Percentiles rank a stretch among this genome's conserved stretches.
phyloP scores from a whole-genome alignment of 2,329 filamentous ascomycete genomes.

The Fusarium sp. region DNA sequence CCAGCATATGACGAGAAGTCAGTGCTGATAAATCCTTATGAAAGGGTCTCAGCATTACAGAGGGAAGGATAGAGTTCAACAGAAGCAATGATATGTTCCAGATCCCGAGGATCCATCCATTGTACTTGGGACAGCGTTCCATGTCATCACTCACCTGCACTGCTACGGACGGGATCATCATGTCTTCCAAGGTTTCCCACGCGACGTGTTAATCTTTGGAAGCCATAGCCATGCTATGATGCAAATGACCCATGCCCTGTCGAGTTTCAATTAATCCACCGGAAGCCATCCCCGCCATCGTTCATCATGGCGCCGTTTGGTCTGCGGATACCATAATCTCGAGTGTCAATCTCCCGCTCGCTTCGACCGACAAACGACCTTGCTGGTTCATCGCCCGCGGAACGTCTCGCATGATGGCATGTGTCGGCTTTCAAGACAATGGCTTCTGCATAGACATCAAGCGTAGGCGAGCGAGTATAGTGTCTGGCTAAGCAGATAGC shows the following conservation, averaged over 20 bases:
- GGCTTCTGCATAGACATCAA: not conserved
- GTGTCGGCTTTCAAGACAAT: not conserved
- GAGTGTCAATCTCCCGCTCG: slow-evolving; percentile 37
- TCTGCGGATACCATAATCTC: slow-evolving; percentile 32
- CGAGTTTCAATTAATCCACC: slow-evolving; percentile 20
- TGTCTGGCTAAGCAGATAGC: not conserved
- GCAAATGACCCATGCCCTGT: slow-evolving; percentile 24
- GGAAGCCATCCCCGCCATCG: slow-evolving; percentile 35
- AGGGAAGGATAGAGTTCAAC: not conserved
- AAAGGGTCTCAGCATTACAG: not conserved
- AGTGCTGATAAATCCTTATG: not conserved
- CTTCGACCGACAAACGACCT: slow-evolving; percentile 4
- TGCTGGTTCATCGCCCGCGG: not conserved
- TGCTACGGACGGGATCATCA: not conserved
- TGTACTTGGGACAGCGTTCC: not conserved
- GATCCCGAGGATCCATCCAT: not conserved
- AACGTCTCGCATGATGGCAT: not conserved
- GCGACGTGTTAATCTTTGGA: not conserved
- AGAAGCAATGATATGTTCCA: not conserved
- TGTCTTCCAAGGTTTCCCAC: not conserved
- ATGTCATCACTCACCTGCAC: not conserved
- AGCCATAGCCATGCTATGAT: slow-evolving; percentile 10
- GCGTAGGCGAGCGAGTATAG: not conserved
- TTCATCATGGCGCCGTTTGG: slow-evolving; percentile 25
- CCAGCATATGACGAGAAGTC: not conserved